Evolutionary conservation across 2,329 filamentous ascomycete genomes (phyloP).

Genomic region (Colletotrichum eremochloae): DNA sequence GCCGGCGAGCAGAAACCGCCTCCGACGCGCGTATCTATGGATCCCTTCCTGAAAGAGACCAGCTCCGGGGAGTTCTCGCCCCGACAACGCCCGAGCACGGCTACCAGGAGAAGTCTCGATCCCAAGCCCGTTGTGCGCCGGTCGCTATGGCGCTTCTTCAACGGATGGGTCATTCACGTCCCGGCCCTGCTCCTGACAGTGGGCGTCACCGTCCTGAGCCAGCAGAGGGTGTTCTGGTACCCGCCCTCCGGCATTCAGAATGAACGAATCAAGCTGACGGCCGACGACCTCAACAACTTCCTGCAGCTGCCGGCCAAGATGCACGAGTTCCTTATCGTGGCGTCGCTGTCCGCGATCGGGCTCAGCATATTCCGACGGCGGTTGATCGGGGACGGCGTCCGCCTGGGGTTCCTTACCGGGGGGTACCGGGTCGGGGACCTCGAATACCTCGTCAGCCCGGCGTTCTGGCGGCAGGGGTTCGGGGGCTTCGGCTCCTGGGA

Average conservation of each 20-base stretch:
- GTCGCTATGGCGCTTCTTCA: slow-evolving; percentile 3
- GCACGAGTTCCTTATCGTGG: slow-evolving; percentile 30
- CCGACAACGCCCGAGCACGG: not conserved
- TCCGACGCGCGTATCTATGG: no score
- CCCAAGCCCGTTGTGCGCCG: not conserved
- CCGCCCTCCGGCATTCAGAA: slow-evolving; percentile 3
- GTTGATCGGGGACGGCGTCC: slow-evolving; percentile 24
- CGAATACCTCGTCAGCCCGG: slow-evolving; percentile 20
- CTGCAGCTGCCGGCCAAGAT: slow-evolving; percentile 34
- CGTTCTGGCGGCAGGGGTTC: slow-evolving; percentile 19
- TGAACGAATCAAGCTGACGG: not conserved
- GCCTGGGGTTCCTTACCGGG: slow-evolving; percentile 33
- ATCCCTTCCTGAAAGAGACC: not conserved
- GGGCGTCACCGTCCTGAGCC: slow-evolving; percentile 16
- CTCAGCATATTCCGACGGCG: slow-evolving; percentile 18
- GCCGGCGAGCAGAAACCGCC: not conserved
- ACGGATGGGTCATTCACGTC: slow-evolving; percentile 28
- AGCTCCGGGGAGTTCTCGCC: not conserved
- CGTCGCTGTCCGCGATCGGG: slow-evolving; percentile 30
- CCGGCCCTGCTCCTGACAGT: slow-evolving; percentile 19
- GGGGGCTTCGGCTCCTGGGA: slow-evolving; percentile 1
- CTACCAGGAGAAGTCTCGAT: not conserved
- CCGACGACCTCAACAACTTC: slow-evolving; percentile 29
- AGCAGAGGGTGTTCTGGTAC: slow-evolving; percentile 27
- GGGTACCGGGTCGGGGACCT: slow-evolving; percentile 37